A percentile compares a stretch with the other conserved stretches of the same genome.
Evolutionary conservation across 164 flowering plant species (phyloP).

Genomic region (Buxus sempervirens): DNA sequence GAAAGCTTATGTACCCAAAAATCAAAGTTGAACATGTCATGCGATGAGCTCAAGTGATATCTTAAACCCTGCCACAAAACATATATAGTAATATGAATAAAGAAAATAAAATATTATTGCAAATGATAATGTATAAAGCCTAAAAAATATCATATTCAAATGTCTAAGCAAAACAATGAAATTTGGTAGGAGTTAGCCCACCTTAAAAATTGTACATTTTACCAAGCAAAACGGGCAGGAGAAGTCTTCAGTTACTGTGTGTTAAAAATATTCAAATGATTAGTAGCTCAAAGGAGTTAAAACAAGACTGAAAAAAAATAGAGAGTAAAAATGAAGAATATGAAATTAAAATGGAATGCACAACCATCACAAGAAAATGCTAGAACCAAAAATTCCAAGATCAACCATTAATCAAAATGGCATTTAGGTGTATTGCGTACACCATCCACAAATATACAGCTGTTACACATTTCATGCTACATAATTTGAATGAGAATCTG

Average conservation of each 20-base stretch:
- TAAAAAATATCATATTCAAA: neutral
- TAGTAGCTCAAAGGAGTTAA: neutral
- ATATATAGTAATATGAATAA: too few relatives aligned
- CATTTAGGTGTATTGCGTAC: too few relatives aligned
- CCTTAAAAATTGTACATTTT: slow-evolving; percentile 88
- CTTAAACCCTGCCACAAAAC: slow-evolving; percentile 62
- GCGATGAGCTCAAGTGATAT: slow-evolving; percentile 67
- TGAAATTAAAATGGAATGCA: neutral
- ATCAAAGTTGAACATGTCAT: slow-evolving; percentile 91
- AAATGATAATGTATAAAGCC: neutral
- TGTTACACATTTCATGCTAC: too few relatives aligned
- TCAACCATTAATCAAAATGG: too few relatives aligned
- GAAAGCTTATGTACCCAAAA: slow-evolving; percentile 80
- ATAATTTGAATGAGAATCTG: neutral
- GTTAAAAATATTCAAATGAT: slow-evolving; percentile 10
- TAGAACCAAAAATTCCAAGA: too few relatives aligned
- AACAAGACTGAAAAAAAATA: neutral
- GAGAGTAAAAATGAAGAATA: neutral
- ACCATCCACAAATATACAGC: too few relatives aligned
- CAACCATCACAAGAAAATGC: too few relatives aligned
- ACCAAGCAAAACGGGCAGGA: slow-evolving; percentile 91
- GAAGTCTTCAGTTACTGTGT: slow-evolving; percentile 89
- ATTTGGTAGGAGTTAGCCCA: slow-evolving; percentile 19
- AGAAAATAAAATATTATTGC: neutral
- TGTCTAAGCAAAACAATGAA: neutral